phyloP scores from a whole-genome alignment of 1,139 yeast genomes.

The Geotrichum candidum region DNA sequence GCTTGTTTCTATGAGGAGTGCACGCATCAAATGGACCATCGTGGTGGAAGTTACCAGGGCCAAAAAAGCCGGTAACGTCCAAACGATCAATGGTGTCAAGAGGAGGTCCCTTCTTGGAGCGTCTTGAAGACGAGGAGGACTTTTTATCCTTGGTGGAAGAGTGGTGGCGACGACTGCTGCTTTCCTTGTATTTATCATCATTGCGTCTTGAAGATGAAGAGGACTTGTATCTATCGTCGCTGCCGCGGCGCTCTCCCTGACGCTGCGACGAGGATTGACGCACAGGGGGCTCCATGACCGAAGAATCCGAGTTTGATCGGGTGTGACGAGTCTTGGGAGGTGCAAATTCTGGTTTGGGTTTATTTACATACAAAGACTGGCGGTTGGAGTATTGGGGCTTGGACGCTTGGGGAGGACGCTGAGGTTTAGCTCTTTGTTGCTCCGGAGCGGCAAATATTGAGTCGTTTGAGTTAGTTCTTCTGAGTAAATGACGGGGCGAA shows the following conservation, averaged over 20 bases:
- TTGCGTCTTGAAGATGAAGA: neutral
- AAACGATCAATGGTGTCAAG: conserved; percentile 88
- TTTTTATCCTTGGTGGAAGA: neutral
- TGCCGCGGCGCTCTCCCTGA: conserved; percentile 11
- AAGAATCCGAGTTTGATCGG: conserved; percentile 29
- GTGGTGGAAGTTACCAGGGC: conserved; percentile 82
- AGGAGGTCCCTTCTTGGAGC: conserved; percentile 38
- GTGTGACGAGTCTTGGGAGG: conserved; percentile 10
- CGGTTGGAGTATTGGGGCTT: conserved; percentile 4
- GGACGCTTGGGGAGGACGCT: conserved; percentile 6
- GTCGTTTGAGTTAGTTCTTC: conserved; percentile 16
- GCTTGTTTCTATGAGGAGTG: conserved; percentile 89
- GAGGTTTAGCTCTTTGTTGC: conserved; percentile 2
- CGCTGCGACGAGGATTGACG: conserved; percentile 12
- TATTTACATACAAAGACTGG: conserved; percentile 2
- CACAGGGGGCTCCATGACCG: conserved; percentile 23
- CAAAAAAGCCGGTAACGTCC: conserved; percentile 92
- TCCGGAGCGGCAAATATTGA: conserved; percentile 15
- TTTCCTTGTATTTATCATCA: conserved; percentile 5
- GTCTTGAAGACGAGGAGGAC: conserved; percentile 25
- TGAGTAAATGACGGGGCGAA: conserved; percentile 6
- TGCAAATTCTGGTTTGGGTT: neutral
- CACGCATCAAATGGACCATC: conserved; percentile 99
- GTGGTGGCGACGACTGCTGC: conserved; percentile 8
- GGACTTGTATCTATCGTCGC: conserved; percentile 5